Evolutionary conservation across 306 rosid genomes (phyloP).

Genomic region (Cicer pinnatifidum): DNA sequence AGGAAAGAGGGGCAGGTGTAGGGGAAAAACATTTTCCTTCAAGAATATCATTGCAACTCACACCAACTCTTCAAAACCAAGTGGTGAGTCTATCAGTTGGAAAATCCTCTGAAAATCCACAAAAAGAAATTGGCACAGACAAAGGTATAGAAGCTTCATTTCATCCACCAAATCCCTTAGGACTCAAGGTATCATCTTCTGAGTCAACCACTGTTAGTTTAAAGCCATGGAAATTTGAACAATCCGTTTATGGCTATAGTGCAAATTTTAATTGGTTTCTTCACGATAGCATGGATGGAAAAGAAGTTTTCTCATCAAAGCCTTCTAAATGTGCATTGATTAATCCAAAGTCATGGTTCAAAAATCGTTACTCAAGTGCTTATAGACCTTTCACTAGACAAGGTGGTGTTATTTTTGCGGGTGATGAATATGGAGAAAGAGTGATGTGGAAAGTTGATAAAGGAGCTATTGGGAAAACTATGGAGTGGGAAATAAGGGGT

Average conservation of each 20-base stretch:
- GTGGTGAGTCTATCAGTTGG: conserved; percentile 76
- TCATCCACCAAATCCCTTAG: conserved; percentile 59
- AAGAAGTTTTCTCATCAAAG: conserved; percentile 74
- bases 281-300: conserved; percentile 77
- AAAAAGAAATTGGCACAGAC: conserved; percentile 65
- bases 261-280: conserved; percentile 86
- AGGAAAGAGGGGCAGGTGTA: conserved; percentile 62
- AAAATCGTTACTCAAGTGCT: conserved; percentile 74
- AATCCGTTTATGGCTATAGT: conserved; percentile 71
- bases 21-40: conserved; percentile 88
- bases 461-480: conserved; percentile 62
- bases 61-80: conserved; percentile 69
- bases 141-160: conserved; percentile 72
- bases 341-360: conserved; percentile 86
- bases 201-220: conserved; percentile 58
- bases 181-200: conserved; percentile 64
- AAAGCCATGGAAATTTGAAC: conserved; percentile 92
- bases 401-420: conserved; percentile 89
- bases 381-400: conserved; percentile 79
- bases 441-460: conserved; percentile 82
- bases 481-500: conserved; percentile 92
- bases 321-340: conserved; percentile 73
- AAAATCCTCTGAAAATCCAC: conserved; percentile 84
- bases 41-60: conserved; percentile 72
- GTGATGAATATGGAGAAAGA: conserved; percentile 80